Percentiles rank a stretch among this genome's conserved stretches.
Evolutionary conservation across 2,329 filamentous ascomycete genomes (phyloP).

Genomic region (Chalara sp.): DNA sequence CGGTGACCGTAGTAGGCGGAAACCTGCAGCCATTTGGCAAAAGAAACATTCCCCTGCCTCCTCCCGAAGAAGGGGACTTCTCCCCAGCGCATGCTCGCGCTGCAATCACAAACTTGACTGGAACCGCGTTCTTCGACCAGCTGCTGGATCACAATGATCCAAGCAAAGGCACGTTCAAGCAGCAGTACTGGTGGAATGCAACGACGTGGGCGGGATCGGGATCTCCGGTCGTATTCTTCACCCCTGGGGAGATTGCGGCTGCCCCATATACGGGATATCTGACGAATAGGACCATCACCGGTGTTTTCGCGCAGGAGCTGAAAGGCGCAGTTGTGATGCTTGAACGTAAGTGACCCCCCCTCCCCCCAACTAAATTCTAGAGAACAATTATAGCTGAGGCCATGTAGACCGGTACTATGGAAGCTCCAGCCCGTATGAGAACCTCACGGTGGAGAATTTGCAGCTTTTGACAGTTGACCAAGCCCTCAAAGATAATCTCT

Average conservation of each 20-base stretch:
- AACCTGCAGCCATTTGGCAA: background rate
- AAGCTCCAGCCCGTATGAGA: conserved; percentile 39
- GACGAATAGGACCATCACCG: background rate
- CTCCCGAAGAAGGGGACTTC: background rate
- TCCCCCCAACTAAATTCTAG: too few species aligned
- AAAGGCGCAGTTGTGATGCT: background rate
- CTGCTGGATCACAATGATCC: conserved; percentile 50
- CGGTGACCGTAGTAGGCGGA: background rate
- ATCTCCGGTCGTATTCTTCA: conserved; percentile 35
- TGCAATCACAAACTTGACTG: background rate
- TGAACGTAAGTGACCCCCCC: background rate
- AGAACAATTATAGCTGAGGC: too few species aligned
- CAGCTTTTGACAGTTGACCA: conserved; percentile 46
- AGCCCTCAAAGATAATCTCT: conserved; percentile 41
- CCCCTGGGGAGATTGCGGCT: background rate
- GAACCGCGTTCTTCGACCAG: conserved; percentile 28
- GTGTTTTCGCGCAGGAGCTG: background rate
- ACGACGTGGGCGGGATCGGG: conserved; percentile 44
- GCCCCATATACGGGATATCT: background rate
- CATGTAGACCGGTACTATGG: conserved; percentile 44
- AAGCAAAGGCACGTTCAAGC: conserved; percentile 42
- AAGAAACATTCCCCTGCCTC: background rate
- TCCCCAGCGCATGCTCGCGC: background rate
- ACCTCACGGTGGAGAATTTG: conserved; percentile 43
- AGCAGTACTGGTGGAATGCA: conserved; percentile 43